Evolutionary conservation across 345 rosid species (phyloP), one percentile per base, ranked within the genome.

Genomic region (Psidium guajava): DNA sequence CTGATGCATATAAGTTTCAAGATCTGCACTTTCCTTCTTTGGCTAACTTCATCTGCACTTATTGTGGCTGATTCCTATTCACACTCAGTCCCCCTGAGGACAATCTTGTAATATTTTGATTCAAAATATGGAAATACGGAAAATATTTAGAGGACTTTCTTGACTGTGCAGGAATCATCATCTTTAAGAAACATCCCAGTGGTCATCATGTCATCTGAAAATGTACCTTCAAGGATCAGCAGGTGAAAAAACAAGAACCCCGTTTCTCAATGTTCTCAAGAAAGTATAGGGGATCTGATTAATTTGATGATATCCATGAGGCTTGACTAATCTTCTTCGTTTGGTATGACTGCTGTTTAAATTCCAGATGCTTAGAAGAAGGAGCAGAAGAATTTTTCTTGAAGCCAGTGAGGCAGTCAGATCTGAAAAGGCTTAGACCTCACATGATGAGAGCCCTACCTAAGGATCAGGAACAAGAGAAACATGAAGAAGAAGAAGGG

Each of bases 171-270:
- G 94, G 94, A 93, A 88, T 92, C 96, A 53, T 91, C 94, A n/a
- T 91, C 91, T 81, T 77, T 92, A 75, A 95, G 87, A 86, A 85
- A 91, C 89, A 93, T 93, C 85, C 98, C 98, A 6, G 95, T 93
- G 8, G 96, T 95, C 57, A 93, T 95, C 81, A 95, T 93, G 96
- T 95, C 98, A 86, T 95, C 98, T 44, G 96, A 95, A 89, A 93
- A 95, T 88, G 96, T 91, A 24, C 95, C 95, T 88, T 90, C 95
- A 83, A 92, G 95, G 83, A 92, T 94, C 87, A 91, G 75, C 91
- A 92, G 95, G 94, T 94, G n/a, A 84, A 87, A 77, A 54, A 73
- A 58, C 28, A 32, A n/a, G 84, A 32, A 83, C 28, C 25, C 50
- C 16, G 49, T 24, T 74, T 47, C 52, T 50, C 47, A 32, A 81